Percentiles rank a stretch among this genome's conserved stretches.
phyloP scores from a whole-genome alignment of 2,329 filamentous ascomycete species.

The Proliferodiscus dingleyae region DNA sequence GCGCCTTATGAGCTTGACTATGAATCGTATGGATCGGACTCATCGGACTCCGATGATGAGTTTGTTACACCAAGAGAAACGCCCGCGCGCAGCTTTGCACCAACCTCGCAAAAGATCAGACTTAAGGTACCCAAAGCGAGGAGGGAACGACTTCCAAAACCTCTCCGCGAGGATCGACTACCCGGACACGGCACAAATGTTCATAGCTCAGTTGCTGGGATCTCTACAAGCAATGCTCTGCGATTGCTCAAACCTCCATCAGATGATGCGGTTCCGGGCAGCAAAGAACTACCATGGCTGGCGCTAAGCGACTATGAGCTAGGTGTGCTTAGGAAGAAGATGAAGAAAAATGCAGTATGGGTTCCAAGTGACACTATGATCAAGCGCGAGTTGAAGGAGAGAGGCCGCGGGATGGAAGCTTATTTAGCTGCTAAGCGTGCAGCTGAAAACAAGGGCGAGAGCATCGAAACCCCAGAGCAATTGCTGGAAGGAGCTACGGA shows the following conservation, averaged over 20 bases:
- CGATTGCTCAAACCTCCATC: constrained; percentile 50
- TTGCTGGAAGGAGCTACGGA: constrained; percentile 17
- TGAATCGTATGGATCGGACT: constrained; percentile 44
- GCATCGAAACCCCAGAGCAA: constrained; percentile 45
- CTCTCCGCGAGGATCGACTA: constrained; percentile 26
- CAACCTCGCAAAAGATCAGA: constrained; percentile 23
- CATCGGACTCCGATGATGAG: constrained; percentile 33
- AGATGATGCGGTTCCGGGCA: constrained; percentile 53
- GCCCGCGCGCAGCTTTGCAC: constrained; percentile 15
- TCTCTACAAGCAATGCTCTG: constrained; percentile 34
- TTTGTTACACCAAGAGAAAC: constrained; percentile 22
- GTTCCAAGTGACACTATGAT: constrained; percentile 83
- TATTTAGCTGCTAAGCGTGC: constrained; percentile 57
- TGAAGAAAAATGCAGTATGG: constrained; percentile 91
- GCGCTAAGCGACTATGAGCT: constrained; percentile 61
- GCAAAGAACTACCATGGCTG: constrained; percentile 58
- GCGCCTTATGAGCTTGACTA: constrained; percentile 62
- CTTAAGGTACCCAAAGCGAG: constrained; percentile 27
- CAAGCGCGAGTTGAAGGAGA: constrained; percentile 65
- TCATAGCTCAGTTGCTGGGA: constrained; percentile 32
- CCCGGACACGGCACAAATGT: constrained; percentile 32
- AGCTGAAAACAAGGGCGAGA: constrained; percentile 60
- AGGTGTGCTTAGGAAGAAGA: constrained; percentile 69
- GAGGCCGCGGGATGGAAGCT: constrained; percentile 62
- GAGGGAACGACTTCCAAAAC: constrained; percentile 22